phyloP scores from a whole-genome alignment of 2,329 filamentous ascomycete genomes.

The Furcasterigmium sp. region DNA sequence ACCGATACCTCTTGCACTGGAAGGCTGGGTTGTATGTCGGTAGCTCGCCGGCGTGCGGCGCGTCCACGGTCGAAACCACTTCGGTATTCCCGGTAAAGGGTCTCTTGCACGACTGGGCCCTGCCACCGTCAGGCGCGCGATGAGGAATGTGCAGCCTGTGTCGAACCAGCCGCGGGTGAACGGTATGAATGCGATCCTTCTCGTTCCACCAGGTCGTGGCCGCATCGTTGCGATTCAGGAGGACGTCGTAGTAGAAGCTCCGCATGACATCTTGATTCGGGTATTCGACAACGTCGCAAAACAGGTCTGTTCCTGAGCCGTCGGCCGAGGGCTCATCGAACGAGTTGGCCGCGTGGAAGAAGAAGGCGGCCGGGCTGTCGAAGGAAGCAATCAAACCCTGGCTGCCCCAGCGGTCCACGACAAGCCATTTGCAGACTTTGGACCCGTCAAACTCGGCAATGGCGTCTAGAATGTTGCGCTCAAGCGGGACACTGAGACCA shows the following conservation, averaged over 20 bases:
- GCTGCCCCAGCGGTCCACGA: slow-evolving; percentile 60
- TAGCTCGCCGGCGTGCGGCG: slow-evolving; percentile 55
- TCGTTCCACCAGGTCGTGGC: slow-evolving; percentile 36
- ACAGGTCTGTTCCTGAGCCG: slow-evolving; percentile 38
- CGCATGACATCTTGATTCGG: slow-evolving; percentile 60
- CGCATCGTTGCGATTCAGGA: slow-evolving; percentile 48
- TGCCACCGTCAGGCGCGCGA: background rate
- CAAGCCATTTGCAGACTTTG: slow-evolving; percentile 61
- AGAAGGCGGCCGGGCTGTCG: slow-evolving; percentile 64
- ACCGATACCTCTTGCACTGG: slow-evolving; percentile 49
- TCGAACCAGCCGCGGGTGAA: slow-evolving; percentile 33
- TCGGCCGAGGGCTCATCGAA: slow-evolving; percentile 53
- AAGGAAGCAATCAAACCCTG: slow-evolving; percentile 63
- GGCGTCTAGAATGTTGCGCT: slow-evolving; percentile 63
- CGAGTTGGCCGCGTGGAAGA: slow-evolving; percentile 75
- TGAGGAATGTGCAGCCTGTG: slow-evolving; percentile 34
- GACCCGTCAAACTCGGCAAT: slow-evolving; percentile 57
- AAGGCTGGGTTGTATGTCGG: slow-evolving; percentile 60
- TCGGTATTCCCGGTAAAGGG: slow-evolving; percentile 4
- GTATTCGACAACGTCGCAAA: slow-evolving; percentile 62
- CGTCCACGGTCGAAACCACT: slow-evolving; percentile 36
- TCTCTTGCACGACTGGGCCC: background rate
- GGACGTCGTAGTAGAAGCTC: slow-evolving; percentile 63
- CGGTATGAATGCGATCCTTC: slow-evolving; percentile 28
- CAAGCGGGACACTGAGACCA: slow-evolving; percentile 58